Conservation (phyloP, 1,139 yeast species). For the Pichia sp. region DNA sequence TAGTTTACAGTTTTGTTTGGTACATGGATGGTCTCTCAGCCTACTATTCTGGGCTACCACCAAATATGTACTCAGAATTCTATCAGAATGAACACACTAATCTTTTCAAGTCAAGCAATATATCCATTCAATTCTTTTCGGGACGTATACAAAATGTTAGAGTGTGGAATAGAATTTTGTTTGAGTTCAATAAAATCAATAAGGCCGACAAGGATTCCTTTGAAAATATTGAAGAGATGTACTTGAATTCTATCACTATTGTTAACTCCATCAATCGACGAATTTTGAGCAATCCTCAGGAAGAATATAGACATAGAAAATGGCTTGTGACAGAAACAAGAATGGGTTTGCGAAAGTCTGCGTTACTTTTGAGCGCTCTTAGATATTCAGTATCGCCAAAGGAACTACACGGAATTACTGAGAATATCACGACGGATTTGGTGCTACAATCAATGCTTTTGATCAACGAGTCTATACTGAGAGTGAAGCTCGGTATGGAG, state of each 20-base stretch:
- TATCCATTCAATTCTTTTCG: conserved; percentile 11
- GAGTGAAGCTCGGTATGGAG: conserved; percentile 12
- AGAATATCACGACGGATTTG: conserved; percentile 12
- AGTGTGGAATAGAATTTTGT: conserved; percentile 13
- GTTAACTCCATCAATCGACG: conserved; percentile 12
- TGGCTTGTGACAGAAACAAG: conserved; percentile 18
- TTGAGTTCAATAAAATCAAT: conserved; percentile 18
- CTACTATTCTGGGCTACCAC: conserved; percentile 19
- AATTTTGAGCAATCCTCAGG: conserved; percentile 6
- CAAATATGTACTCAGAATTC: conserved; percentile 13
- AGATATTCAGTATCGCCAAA: conserved; percentile 8
- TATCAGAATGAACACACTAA: conserved; percentile 15
- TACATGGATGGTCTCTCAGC: conserved; percentile 17
- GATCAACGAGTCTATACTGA: conserved; percentile 19
- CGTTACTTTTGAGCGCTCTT: conserved; percentile 15
- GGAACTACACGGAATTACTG: conserved; percentile 1
- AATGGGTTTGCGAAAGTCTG: conserved; percentile 17
- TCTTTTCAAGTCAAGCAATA: conserved; percentile 11
- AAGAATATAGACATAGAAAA: conserved; percentile 3
- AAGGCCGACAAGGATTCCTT: conserved; percentile 8
- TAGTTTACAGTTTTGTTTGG: conserved; percentile 18
- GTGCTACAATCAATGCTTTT: conserved; percentile 17
- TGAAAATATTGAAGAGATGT: conserved; percentile 7
- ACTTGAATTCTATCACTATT: conserved; percentile 5
- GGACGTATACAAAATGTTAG: conserved; percentile 16